These are phyloP conservation scores for Saccharomycopsis hybrid DNA, from an alignment of 1,139 yeast species.

Conservation along the genomic window DNA sequence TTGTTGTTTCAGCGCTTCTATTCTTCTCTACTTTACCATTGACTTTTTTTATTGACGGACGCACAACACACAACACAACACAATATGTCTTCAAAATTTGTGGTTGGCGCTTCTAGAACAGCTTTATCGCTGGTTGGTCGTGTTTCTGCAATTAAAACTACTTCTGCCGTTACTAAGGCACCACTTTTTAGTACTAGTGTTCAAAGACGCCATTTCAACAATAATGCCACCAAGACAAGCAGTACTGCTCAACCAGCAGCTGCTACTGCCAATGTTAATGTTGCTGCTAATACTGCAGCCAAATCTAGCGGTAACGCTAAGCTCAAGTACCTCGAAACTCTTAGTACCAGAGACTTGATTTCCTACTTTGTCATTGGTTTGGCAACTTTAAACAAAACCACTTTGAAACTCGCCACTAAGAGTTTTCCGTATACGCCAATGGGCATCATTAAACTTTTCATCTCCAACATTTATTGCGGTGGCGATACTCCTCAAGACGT, in stretches of 20 bases:
- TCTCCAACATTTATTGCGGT: constrained; percentile 84
- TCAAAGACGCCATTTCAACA: no score
- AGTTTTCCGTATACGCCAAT: constrained; percentile 74
- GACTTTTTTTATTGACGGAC: no score
- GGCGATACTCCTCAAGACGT: constrained; percentile 77
- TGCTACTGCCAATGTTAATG: not conserved
- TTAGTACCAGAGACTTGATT: constrained; percentile 36
- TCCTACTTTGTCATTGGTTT: constrained; percentile 62
- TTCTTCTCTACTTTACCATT: no score
- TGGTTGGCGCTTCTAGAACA: no score
- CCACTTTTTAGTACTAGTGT: no score
- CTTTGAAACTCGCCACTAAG: constrained; percentile 54
- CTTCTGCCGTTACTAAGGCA: no score
- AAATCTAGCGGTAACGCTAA: not conserved
- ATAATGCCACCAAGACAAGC: no score
- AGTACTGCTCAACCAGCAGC: not conserved
- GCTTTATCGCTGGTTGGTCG: no score
- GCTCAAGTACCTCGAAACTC: constrained; percentile 29
- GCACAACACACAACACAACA: no score
- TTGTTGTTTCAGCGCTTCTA: no score
- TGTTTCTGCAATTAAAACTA: no score
- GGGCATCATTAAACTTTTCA: constrained; percentile 59
- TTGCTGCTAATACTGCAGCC: not conserved
- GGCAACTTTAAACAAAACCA: constrained; percentile 58
- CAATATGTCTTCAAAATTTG: no score